Evolutionary conservation across 805 yeast genomes (phyloP), one percentile per base, ranked within the genome.

Genomic region (Priceomyces medius): DNA sequence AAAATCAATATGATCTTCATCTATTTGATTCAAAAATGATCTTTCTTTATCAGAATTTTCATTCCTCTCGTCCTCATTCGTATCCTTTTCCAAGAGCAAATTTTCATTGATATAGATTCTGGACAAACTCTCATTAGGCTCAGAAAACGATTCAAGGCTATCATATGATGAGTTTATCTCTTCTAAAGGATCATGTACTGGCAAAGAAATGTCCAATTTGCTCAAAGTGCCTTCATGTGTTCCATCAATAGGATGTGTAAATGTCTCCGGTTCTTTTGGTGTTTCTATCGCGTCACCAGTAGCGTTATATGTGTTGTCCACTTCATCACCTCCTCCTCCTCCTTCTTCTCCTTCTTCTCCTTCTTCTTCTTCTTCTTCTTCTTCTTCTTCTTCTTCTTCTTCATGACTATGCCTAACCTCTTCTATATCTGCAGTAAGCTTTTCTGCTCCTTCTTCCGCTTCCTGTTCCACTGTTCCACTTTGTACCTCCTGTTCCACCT

Each of bases 321-420:
- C 17, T 43, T 37, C 32, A 42, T 45, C 20, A 44, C 35, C 20
- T 18, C 16, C 18, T 31, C 16, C 35, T 7, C n/a, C 35, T 31
- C 16, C 18, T 31, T 31, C 20, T 31, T 31, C 35, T 16, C n/a
- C 18, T 31, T 31, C 35, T 31, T 31, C 35, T 39, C 45, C 36
- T 42, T 45, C 37, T 20, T 35, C 28, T 13, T 18, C 28, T 17
- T 47, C 55, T 19, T 63, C 59, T n/a, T 31, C 18, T 18, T 31
- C 35, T 31, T 31, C 35, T 31, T n/a, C 18, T 7, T n/a, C 35
- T 31, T 50, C 48, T 4, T 55, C 16, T 29, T 29, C 33, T 10
- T 10, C n/a, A n/a, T n/a, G n/a, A n/a, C n/a, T n/a, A n/a, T n/a
- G n/a, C n/a, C n/a, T n/a, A n/a, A n/a, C n/a, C n/a, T n/a, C n/a